phyloP scores from a whole-genome alignment of 345 rosid genomes.

The Linum lewisii region DNA sequence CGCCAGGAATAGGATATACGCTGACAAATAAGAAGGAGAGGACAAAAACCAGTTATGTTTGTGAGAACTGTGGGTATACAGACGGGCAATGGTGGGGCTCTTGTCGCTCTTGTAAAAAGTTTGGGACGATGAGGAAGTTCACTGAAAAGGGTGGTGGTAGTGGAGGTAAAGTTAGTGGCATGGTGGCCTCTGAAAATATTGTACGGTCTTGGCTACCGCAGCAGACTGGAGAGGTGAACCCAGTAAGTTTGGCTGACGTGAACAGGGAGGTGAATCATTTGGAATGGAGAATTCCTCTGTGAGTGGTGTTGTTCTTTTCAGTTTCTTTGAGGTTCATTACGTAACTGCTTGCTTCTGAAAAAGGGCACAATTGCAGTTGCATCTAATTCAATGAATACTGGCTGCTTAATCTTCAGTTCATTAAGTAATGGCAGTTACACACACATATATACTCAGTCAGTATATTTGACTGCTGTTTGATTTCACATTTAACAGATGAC shows the following conservation, averaged over 20 bases:
- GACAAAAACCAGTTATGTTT: slow-evolving; percentile 46
- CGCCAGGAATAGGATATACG: slow-evolving; percentile 12
- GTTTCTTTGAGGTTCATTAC: neutral
- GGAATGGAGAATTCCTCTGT: slow-evolving; percentile 67
- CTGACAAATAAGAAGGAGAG: slow-evolving; percentile 40
- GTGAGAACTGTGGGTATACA: slow-evolving; percentile 55
- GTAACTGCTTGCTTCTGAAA: neutral
- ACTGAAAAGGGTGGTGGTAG: slow-evolving; percentile 17
- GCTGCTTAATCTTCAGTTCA: no score
- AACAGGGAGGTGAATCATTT: slow-evolving; percentile 44
- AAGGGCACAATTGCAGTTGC: neutral
- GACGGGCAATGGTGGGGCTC: slow-evolving; percentile 94
- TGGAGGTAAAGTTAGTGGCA: slow-evolving; percentile 28
- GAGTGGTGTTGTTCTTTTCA: slow-evolving; percentile 16
- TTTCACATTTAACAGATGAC: neutral
- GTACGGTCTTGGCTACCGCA: slow-evolving; percentile 58
- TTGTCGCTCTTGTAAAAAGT: slow-evolving; percentile 44
- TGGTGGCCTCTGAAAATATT: slow-evolving; percentile 29
- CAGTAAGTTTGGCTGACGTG: slow-evolving; percentile 50
- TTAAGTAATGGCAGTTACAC: neutral
- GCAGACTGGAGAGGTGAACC: slow-evolving; percentile 32
- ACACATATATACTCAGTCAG: no score
- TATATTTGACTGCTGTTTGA: neutral
- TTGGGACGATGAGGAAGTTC: slow-evolving; percentile 57
- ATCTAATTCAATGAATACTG: neutral